A percentile compares a stretch with the other conserved stretches of the same genome.
These are phyloP conservation scores for Licmophora abbreviata DNA, from an alignment of 108 stramenopile genomes.

Conservation along the genomic window DNA sequence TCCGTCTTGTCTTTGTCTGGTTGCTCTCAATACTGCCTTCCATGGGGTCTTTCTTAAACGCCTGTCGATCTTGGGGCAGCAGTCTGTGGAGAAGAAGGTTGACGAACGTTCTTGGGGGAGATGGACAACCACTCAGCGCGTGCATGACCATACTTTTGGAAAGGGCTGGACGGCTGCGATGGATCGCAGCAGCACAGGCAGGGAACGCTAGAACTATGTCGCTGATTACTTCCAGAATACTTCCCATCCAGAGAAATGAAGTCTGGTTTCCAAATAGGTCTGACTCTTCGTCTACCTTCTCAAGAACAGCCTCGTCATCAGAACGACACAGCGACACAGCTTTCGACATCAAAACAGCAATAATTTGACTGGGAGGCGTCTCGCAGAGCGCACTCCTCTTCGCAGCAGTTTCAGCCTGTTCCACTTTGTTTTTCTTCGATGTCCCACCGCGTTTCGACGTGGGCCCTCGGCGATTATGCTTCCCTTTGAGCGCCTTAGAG, in stretches of 20 bases:
- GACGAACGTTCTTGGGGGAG: constrained; percentile 73
- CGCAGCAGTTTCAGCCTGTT: constrained; percentile 4
- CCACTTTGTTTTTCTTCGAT: constrained; percentile 9
- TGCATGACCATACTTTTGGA: constrained; percentile 26
- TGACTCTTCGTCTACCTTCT: not conserved
- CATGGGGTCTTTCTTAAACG: constrained; percentile 3
- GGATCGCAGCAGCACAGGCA: constrained; percentile 78
- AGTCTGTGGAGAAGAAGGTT: constrained; percentile 80
- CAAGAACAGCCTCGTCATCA: not conserved
- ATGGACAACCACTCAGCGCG: constrained; percentile 60
- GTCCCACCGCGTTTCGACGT: not conserved
- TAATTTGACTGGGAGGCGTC: constrained; percentile 46
- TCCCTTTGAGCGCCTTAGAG: constrained; percentile 4
- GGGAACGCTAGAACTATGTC: constrained; percentile 89
- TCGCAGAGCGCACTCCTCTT: constrained; percentile 29
- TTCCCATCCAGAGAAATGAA: constrained; percentile 56
- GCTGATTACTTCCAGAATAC: constrained; percentile 70
- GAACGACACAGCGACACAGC: constrained; percentile 16
- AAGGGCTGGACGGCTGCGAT: constrained; percentile 37
- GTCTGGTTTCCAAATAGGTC: constrained; percentile 3
- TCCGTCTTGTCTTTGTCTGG: constrained; percentile 9
- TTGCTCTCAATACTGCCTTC: constrained; percentile 5
- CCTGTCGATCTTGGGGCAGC: constrained; percentile 65
- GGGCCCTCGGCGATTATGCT: not conserved
- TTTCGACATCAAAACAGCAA: constrained; percentile 37